Percentiles rank a stretch among this genome's conserved stretches.
phyloP scores from a whole-genome alignment of 805 yeast species.

The Candida krabiensis region DNA sequence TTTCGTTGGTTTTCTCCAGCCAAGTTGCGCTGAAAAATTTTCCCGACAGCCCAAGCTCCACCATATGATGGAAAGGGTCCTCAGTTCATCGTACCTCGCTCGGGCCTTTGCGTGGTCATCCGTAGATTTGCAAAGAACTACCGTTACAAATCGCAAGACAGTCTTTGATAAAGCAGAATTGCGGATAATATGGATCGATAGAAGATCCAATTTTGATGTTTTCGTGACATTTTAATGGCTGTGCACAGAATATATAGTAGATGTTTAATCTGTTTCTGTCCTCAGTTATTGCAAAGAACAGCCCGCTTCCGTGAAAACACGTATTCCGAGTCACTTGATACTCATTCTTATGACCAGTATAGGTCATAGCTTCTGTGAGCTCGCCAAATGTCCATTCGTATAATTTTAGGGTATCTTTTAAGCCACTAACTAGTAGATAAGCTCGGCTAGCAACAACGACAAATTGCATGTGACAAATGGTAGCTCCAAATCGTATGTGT shows the following conservation, averaged over 20 bases:
- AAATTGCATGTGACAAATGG: slow-evolving; percentile 14
- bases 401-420: slow-evolving; percentile 8
- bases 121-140: slow-evolving; percentile 1
- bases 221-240: slow-evolving; percentile 6
- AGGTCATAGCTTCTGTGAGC: slow-evolving; percentile 6
- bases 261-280: slow-evolving; percentile 7
- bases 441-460: neutral
- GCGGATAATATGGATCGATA: slow-evolving; percentile 4
- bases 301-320: slow-evolving; percentile 7
- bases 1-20: too few relatives aligned
- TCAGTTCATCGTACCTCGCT: neutral
- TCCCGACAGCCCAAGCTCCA: neutral
- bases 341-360: slow-evolving; percentile 12
- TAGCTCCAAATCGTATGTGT: slow-evolving; percentile 12
- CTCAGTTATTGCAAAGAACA: slow-evolving; percentile 14
- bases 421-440: slow-evolving; percentile 17
- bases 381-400: slow-evolving; percentile 3
- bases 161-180: slow-evolving; percentile 12
- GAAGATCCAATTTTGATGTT: slow-evolving; percentile 1
- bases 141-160: slow-evolving; percentile 3
- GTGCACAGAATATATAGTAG: slow-evolving; percentile 13
- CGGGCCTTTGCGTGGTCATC: neutral
- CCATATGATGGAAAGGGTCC: neutral
- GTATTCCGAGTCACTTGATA: slow-evolving; percentile 12
- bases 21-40: neutral